phyloP scores from a whole-genome alignment of 371 early-diverging fungal species.

The Apophysomyces ossiformis region DNA sequence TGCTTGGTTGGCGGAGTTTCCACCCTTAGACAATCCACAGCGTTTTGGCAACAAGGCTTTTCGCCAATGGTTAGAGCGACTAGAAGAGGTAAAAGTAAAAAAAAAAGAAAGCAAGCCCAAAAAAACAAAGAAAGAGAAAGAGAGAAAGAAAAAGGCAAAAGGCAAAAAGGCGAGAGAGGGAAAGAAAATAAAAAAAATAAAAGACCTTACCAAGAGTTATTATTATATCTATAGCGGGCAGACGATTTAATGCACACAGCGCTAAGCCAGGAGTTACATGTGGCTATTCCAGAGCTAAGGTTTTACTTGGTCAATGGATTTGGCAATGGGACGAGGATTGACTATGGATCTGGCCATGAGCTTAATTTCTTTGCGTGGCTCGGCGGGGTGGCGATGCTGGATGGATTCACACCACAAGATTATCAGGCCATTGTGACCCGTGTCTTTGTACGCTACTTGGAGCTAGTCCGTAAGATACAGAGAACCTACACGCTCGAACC shows the following conservation, averaged over 20 bases:
- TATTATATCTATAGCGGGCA: constrained; percentile 12
- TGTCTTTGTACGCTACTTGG: constrained; percentile 87
- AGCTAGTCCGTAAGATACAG: constrained; percentile 84
- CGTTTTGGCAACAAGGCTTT: constrained; percentile 85
- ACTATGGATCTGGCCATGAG: constrained; percentile 99
- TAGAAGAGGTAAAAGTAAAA: constrained; percentile 57
- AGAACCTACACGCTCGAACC: constrained; percentile 94
- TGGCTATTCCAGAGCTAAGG: constrained; percentile 69
- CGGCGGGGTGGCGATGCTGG: constrained; percentile 73
- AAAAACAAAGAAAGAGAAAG: background rate
- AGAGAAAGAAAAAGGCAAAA: too few relatives aligned
- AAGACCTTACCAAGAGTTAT: too few relatives aligned
- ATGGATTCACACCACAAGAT: constrained; percentile 63
- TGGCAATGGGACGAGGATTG: constrained; percentile 95
- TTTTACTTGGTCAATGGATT: constrained; percentile 86
- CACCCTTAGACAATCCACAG: constrained; percentile 73
- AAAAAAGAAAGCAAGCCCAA: background rate
- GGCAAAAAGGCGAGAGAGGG: too few relatives aligned
- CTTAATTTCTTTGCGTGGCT: constrained; percentile 94
- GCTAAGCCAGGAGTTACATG: constrained; percentile 45
- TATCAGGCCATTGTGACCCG: constrained; percentile 71
- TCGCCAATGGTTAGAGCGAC: constrained; percentile 60
- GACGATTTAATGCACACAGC: constrained; percentile 33
- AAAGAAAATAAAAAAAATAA: too few relatives aligned
- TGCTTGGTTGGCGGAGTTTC: constrained; percentile 75